Evolutionary conservation across 1,284 basidiomycete genomes (phyloP), one percentile per base, ranked within the genome.

Genomic region (Leucoagaricus sp.): DNA sequence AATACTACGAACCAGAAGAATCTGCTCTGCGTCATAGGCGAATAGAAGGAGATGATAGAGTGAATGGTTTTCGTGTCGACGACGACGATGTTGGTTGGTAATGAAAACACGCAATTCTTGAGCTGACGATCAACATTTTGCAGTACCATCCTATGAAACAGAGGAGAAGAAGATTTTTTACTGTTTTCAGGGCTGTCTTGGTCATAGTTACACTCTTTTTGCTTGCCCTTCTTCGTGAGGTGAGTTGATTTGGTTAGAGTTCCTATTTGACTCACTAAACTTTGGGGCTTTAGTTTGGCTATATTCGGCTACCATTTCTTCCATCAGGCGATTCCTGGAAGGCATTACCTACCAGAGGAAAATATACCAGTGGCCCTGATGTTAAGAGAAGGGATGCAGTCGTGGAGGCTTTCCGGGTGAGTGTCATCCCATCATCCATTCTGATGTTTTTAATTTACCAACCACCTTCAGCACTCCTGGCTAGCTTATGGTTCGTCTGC

Each of bases 381-480:
- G 44, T 58, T 6, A 52, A 53, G 8, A 90, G 84, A 69, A 78
- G 84, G 53, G 81, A 87, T 50, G 90, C 88, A 0, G 74, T 95
- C 2, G 85, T 91, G 4, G 79, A 81, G 23, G 92, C 94, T 0
- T 94, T 95, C 76, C 85, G 84, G 73, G 91, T 93, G 65, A 60
- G 84, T 72, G 28, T 26, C 17, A 10, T 31, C 31, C 23, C 19
- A 34, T 26, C 41, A 8, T 4, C 36, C 17, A 6, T 38, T 26
- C n/a, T 33, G 12, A 26, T 17, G 10, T 52, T 45, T 41, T 23
- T 26, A 8, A 40, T 49, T 1, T 31, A 29, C 21, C 46, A 29
- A 17, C 40, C 47, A n/a, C 19, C 21, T n/a, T 34, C 54, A 93
- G 89, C 83, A 91, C 71, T 90, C 91, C 54, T 94, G 91, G 92